Conservation (phyloP, 1,139 yeast species). For the Entelexis paramagnoliae region DNA sequence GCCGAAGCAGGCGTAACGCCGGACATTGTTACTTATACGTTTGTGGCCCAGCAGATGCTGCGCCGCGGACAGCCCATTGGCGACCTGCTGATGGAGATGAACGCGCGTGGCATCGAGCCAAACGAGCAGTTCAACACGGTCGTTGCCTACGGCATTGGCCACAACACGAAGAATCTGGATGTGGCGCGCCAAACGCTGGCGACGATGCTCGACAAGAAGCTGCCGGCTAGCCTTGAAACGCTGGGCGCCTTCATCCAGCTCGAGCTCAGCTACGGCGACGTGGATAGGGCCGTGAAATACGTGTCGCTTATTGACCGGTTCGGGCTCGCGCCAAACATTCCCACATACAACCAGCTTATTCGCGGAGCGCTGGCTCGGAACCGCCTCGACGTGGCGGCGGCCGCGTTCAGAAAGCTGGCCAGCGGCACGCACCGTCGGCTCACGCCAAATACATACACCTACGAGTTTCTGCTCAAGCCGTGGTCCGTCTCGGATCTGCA, state of each 20-base stretch:
- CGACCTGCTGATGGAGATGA: conserved; percentile 39
- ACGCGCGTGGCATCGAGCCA: conserved; percentile 36
- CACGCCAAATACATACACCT: conserved; percentile 22
- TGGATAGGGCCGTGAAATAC: conserved; percentile 38
- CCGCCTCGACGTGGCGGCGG: conserved; percentile 15
- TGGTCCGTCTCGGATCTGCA: conserved; percentile 12
- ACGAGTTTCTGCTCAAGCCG: conserved; percentile 19
- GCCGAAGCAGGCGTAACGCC: conserved; percentile 39
- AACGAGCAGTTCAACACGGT: conserved; percentile 46
- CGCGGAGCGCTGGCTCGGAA: conserved; percentile 30
- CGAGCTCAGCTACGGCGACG: conserved; percentile 45
- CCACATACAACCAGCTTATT: conserved; percentile 54
- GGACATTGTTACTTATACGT: conserved; percentile 59
- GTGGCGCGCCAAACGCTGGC: conserved; percentile 48
- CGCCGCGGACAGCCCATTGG: conserved; percentile 37
- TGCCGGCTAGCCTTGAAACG: conserved; percentile 32
- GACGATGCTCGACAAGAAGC: conserved; percentile 31
- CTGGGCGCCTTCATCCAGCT: conserved; percentile 51
- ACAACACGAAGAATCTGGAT: conserved; percentile 39
- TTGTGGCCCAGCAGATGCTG: conserved; percentile 47
- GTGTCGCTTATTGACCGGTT: conserved; percentile 39
- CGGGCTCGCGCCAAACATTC: conserved; percentile 35
- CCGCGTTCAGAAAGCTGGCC: conserved; percentile 13
- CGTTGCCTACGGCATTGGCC: conserved; percentile 48
- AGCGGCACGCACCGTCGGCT: conserved; percentile 11